phyloP scores from a whole-genome alignment of 257 asterid species.

The Marsdenia floribunda region DNA sequence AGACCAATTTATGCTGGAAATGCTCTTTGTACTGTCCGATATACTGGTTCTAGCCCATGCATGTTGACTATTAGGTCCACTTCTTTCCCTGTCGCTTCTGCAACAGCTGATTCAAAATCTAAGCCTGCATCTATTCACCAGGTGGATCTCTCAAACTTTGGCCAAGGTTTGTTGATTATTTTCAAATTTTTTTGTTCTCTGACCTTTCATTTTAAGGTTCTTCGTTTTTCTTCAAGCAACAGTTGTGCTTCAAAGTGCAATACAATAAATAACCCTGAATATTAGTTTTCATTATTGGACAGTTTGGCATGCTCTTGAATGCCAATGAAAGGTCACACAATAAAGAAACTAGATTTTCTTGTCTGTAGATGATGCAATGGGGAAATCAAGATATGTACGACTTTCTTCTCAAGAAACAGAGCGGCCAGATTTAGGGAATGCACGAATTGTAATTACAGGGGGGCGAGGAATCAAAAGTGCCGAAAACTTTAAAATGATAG shows the following conservation, averaged over 20 bases:
- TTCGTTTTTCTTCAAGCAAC: neutral
- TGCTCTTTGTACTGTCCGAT: slow-evolving; percentile 85
- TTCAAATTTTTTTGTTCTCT: neutral
- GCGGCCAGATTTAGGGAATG: slow-evolving; percentile 90
- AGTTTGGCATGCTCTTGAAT: neutral
- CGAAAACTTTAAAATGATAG: slow-evolving; percentile 86
- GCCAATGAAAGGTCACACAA: neutral
- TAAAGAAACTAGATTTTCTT: slow-evolving; percentile 5
- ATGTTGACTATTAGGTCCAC: slow-evolving; percentile 86
- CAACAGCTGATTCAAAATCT: slow-evolving; percentile 37
- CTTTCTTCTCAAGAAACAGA: slow-evolving; percentile 77
- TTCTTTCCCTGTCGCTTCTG: slow-evolving; percentile 53
- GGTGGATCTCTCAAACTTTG: slow-evolving; percentile 71
- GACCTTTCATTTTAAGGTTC: slow-evolving; percentile 1
- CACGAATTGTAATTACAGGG: slow-evolving; percentile 78
- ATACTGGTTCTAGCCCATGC: slow-evolving; percentile 83
- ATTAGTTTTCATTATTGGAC: neutral
- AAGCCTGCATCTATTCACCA: slow-evolving; percentile 51
- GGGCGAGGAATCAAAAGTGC: slow-evolving; percentile 94
- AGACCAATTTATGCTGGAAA: slow-evolving; percentile 98
- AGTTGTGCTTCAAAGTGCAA: neutral
- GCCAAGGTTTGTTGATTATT: slow-evolving; percentile 55
- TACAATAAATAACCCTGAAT: neutral
- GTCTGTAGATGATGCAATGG: slow-evolving; percentile 55
- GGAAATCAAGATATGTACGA: slow-evolving; percentile 62